Percentiles rank a stretch among this genome's conserved stretches.
phyloP scores from a whole-genome alignment of 345 rosid species.

The Gossypioides kirkii region DNA sequence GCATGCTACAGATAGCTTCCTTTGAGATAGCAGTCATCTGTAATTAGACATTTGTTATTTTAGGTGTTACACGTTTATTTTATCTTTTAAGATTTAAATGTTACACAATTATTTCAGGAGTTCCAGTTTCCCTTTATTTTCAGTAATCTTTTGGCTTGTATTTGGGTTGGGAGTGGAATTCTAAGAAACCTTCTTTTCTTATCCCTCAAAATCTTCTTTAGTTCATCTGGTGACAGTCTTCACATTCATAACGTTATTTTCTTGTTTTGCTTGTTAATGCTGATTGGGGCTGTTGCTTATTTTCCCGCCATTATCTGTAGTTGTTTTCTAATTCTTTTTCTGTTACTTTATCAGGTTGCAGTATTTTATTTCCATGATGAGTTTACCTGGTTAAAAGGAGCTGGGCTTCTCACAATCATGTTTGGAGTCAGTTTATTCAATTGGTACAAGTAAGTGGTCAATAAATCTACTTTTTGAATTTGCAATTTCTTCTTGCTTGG shows the following conservation, averaged over 20 bases:
- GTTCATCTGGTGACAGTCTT: neutral
- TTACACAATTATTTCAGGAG: neutral
- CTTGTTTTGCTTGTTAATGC: neutral
- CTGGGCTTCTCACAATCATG: slow-evolving; percentile 81
- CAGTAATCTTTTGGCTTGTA: neutral
- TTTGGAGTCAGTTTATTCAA: slow-evolving; percentile 88
- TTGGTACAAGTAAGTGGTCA: slow-evolving; percentile 90
- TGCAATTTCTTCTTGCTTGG: neutral
- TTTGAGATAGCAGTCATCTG: neutral
- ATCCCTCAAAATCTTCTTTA: neutral
- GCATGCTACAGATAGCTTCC: neutral
- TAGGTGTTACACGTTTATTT: neutral
- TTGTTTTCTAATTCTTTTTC: neutral
- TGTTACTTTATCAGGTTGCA: slow-evolving; percentile 62
- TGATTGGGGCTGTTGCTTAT: neutral
- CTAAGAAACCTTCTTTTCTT: neutral
- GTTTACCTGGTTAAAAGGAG: slow-evolving; percentile 91
- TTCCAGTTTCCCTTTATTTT: neutral
- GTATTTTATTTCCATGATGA: slow-evolving; percentile 95
- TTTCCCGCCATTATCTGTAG: neutral
- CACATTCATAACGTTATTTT: neutral
- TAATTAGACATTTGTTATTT: neutral
- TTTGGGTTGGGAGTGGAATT: neutral
- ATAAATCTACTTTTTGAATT: slow-evolving; percentile 2
- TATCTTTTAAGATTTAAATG: no score